phyloP scores from a whole-genome alignment of 306 rosid species.

The Senna tora region DNA sequence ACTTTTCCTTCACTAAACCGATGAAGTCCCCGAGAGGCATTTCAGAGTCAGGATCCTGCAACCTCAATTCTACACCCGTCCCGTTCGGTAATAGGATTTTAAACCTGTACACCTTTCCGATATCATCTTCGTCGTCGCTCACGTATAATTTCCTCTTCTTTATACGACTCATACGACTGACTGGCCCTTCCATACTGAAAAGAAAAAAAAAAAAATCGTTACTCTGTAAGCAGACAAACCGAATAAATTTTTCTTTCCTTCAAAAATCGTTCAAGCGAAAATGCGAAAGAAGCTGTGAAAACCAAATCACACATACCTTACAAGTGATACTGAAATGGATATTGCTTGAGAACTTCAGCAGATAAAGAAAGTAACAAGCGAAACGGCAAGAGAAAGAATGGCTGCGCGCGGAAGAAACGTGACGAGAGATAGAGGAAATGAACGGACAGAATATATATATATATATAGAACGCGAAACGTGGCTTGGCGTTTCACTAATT shows the following conservation, averaged over 20 bases:
- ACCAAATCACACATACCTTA: too few species aligned
- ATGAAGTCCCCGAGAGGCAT: constrained; percentile 48
- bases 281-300: too few species aligned
- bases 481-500: too few species aligned
- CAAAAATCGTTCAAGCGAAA: not conserved
- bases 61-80: constrained; percentile 34
- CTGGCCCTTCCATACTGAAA: constrained; percentile 16
- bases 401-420: too few species aligned
- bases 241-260: not conserved
- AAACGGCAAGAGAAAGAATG: too few species aligned
- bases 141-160: constrained; percentile 38
- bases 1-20: constrained; percentile 32
- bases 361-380: too few species aligned
- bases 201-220: too few species aligned
- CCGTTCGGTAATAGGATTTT: constrained; percentile 54
- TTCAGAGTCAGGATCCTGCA: constrained; percentile 29
- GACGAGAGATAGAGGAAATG: too few species aligned
- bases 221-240: constrained; percentile 14
- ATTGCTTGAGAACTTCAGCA: too few species aligned
- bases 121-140: not conserved
- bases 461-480: too few species aligned
- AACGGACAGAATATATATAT: too few species aligned
- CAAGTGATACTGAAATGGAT: too few species aligned
- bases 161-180: not conserved
- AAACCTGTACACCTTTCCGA: constrained; percentile 32